Percentiles rank a stretch among this genome's conserved stretches.
Evolutionary conservation across 495 filamentous ascomycete species (phyloP).

Genomic region (Penicillium maclennaniae): DNA sequence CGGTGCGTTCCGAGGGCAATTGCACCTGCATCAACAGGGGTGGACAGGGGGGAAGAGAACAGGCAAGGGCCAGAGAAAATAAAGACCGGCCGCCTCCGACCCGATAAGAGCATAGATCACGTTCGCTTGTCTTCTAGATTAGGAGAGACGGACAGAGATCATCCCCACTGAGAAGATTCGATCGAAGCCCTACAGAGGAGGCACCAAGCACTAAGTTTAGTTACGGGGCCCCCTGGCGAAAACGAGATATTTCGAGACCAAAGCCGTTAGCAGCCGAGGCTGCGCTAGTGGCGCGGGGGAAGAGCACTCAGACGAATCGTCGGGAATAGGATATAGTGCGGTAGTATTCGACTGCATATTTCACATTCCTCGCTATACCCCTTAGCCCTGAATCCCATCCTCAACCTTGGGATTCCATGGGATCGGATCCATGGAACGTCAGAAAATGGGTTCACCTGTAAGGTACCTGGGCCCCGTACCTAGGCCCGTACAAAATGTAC

Average conservation of each 20-base stretch:
- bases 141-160: conserved; percentile 2
- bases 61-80: background rate
- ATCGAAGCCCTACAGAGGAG: conserved; percentile 1
- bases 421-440: background rate
- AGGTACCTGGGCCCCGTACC: background rate
- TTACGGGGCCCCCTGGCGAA: background rate
- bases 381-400: too few relatives aligned
- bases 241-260: background rate
- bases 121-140: background rate
- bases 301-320: background rate
- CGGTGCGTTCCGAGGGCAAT: conserved; percentile 12
- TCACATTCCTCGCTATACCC: background rate
- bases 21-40: background rate
- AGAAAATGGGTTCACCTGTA: background rate
- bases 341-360: background rate
- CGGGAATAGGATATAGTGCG: background rate
- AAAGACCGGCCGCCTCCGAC: background rate
- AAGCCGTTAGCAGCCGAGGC: conserved; percentile 13
- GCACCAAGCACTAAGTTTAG: background rate
- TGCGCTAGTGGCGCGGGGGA: conserved; percentile 13
- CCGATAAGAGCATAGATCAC: background rate
- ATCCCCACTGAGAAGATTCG: background rate
- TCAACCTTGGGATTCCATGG: background rate
- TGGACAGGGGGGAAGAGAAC: background rate
- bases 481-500: too few relatives aligned